These are phyloP conservation scores for Kwoniella sp. DNA, from an alignment of 768 basidiomycete species.

Conservation along the genomic window DNA sequence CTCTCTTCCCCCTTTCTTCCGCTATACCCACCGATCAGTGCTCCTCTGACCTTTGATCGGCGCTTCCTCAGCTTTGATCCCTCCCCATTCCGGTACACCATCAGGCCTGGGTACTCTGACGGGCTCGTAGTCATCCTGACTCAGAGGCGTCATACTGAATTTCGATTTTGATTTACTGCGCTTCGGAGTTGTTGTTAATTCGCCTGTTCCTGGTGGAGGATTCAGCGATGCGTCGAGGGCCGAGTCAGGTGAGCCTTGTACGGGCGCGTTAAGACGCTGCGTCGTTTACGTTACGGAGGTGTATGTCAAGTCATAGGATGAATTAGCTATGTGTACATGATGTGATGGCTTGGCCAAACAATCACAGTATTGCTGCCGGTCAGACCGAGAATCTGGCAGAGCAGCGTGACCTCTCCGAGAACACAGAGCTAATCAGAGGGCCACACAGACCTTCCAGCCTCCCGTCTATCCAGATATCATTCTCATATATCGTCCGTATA, in stretches of 20 bases:
- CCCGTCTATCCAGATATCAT: no score
- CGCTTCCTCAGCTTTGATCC: conserved; percentile 38
- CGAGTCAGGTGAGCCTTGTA: conserved; percentile 3
- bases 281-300: neutral
- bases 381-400: no score
- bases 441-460: no score
- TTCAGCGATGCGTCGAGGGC: conserved; percentile 5
- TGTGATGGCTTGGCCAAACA: no score
- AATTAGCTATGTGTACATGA: no score
- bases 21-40: conserved; percentile 44
- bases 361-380: no score
- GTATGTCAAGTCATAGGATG: neutral
- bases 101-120: conserved; percentile 79
- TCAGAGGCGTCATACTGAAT: conserved; percentile 40
- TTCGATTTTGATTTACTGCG: conserved; percentile 19
- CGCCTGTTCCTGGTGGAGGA: conserved; percentile 62
- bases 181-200: conserved; percentile 39
- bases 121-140: conserved; percentile 76
- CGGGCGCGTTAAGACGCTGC: conserved; percentile 32
- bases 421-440: no score
- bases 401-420: no score
- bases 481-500: no score
- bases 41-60: conserved; percentile 44
- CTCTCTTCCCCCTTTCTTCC: no score
- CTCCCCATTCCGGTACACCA: conserved; percentile 91